Percentiles rank a stretch among this genome's conserved stretches.
phyloP scores from a whole-genome alignment of 257 asterid species.

The Penstemon newberryi region DNA sequence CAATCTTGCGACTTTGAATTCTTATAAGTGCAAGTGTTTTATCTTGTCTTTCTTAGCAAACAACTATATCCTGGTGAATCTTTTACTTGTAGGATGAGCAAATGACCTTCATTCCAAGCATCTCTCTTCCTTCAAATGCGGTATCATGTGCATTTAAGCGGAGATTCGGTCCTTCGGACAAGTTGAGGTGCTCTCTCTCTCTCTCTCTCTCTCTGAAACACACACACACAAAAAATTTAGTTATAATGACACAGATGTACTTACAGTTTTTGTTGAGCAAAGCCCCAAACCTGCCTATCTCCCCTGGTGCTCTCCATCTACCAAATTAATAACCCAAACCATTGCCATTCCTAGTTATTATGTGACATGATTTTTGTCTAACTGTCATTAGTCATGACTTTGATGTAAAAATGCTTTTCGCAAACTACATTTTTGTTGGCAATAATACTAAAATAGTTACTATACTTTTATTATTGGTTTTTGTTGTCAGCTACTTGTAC shows the following conservation, averaged over 20 bases:
- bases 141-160: conserved; percentile 81
- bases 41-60: conserved; percentile 13
- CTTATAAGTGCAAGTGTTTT: neutral
- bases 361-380: no score
- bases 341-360: no score
- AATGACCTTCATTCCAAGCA: conserved; percentile 74
- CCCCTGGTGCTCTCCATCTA: no score
- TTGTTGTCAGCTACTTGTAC: conserved; percentile 71
- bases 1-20: neutral
- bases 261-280: no score
- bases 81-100: conserved; percentile 70
- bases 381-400: no score
- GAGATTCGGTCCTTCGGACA: conserved; percentile 76
- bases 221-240: neutral
- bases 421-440: conserved; percentile 1
- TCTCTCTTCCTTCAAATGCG: conserved; percentile 82
- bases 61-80: conserved; percentile 20
- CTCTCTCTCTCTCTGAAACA: conserved; percentile 4
- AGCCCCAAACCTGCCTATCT: no score
- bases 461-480: conserved; percentile 20
- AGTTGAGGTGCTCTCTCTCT: conserved; percentile 63
- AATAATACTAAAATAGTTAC: conserved; percentile 15
- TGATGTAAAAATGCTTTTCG: neutral
- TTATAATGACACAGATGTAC: no score
- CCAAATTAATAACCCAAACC: no score